These are phyloP conservation scores for Auriculariales sp. DNA, from an alignment of 768 basidiomycete species.

Conservation along the genomic window DNA sequence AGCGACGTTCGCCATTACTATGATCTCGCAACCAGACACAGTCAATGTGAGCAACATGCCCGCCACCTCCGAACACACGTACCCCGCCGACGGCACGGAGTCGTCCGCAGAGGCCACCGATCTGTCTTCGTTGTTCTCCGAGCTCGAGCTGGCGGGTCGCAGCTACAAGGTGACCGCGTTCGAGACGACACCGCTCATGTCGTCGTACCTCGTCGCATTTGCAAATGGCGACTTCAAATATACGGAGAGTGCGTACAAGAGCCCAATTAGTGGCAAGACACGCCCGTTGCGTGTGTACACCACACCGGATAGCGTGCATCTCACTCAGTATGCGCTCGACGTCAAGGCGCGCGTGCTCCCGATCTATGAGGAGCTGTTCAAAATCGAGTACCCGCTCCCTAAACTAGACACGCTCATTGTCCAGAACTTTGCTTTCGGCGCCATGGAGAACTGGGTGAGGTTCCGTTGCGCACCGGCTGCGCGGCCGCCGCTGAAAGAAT, in stretches of 20 bases:
- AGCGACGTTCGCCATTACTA: conserved; percentile 60
- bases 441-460: conserved; percentile 85
- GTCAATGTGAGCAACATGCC: conserved; percentile 84
- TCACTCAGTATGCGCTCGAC: conserved; percentile 71
- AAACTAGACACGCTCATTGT: conserved; percentile 73
- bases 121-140: conserved; percentile 5
- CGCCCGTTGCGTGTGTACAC: conserved; percentile 81
- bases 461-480: neutral
- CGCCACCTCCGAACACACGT: conserved; percentile 40
- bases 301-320: conserved; percentile 68
- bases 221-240: conserved; percentile 69
- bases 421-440: conserved; percentile 23
- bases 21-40: conserved; percentile 66
- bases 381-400: conserved; percentile 83
- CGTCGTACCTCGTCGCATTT: conserved; percentile 77
- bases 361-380: conserved; percentile 84
- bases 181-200: conserved; percentile 72
- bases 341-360: conserved; percentile 72
- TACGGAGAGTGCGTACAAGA: conserved; percentile 60
- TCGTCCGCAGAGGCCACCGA: neutral
- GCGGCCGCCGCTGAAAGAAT: neutral
- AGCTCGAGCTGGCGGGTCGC: conserved; percentile 18
- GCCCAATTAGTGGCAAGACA: conserved; percentile 65
- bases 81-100: conserved; percentile 15
- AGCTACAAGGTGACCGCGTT: conserved; percentile 86